Base-by-base conservation (phyloP, 192 early-diverging fungal genomes). In the Backusella liffmaniae region DNA sequence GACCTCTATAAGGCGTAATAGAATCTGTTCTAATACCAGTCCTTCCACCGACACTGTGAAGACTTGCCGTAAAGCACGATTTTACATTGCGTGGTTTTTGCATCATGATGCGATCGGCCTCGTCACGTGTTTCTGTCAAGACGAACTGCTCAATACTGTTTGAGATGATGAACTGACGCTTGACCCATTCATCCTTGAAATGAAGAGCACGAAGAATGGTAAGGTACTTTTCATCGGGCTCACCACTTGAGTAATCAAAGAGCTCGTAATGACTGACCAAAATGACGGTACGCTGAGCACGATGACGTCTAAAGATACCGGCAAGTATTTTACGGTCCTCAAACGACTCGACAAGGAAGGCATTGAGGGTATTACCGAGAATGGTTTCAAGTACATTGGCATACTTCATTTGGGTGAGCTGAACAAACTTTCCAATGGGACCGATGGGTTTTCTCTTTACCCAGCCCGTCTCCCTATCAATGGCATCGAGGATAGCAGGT, bases 331-430 rank as follows among this genome's bases (percentile, higher is more conserved):
- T 68, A 66, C 87, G 80, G 70, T 95, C 94, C 5, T 85, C 82
- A 72, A 93, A 87, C 56, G 83, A 84, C n/a, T 88, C 86, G 29
- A 94, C 93, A 12, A 91, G 82, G 80, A 95, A 94, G 4, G 91
- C 82, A 51, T 89, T 91, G 67, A 95, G 80, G 15, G 79, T 42
- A 36, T 79, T 78, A 70, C 91, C 89, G 21, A 95, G 77, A 7
- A 88, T 82, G 6, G 88, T 86, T 71, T 95, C 94, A 16, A 95
- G 77, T 0, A 89, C 79, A 3, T 79, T 79, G 1, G 88, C 84
- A 84, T 89, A 94, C 56, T 86, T 76, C 5, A 84, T 84, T 21
- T 89, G 73, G 36, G 77, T 81, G 23, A 95, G 77, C 53, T 88
- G 88, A 44, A 95, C 76, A 69, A 85, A 86, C 34, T 73, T 78